phyloP scores from a whole-genome alignment of 768 basidiomycete species.

The Tricholoma matsutake region DNA sequence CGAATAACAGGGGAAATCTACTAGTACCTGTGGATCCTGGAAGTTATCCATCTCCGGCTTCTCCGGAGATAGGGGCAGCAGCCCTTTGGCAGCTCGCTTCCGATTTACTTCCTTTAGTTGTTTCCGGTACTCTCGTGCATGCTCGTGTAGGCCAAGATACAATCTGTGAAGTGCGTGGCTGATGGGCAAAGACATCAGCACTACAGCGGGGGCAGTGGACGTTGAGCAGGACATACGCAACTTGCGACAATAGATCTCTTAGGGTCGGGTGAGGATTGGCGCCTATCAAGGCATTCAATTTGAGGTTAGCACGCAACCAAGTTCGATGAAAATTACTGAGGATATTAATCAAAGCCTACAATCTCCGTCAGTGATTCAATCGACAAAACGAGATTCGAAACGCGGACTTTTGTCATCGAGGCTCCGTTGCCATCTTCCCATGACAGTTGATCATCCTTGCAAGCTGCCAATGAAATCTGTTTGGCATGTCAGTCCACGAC shows the following conservation, averaged over 20 bases:
- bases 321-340: conserved; percentile 12
- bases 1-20: neutral
- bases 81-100: conserved; percentile 14
- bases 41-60: conserved; percentile 34
- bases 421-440: conserved; percentile 35
- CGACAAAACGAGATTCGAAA: neutral
- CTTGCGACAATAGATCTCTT: conserved; percentile 23
- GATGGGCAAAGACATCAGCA: neutral
- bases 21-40: conserved; percentile 33
- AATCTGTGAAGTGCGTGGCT: conserved; percentile 33
- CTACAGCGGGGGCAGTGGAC: neutral
- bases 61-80: conserved; percentile 6
- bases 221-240: conserved; percentile 23
- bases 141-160: conserved; percentile 26
- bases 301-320: neutral
- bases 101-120: conserved; percentile 16
- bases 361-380: neutral
- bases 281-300: conserved; percentile 13
- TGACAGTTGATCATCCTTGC: conserved; percentile 35
- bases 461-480: conserved; percentile 35
- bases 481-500: neutral
- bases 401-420: conserved; percentile 35
- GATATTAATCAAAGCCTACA: conserved; percentile 20
- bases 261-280: conserved; percentile 29
- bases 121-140: conserved; percentile 24